Base-by-base conservation (phyloP, 805 yeast species). In the Sugiyamaella lignohabitans region DNA sequence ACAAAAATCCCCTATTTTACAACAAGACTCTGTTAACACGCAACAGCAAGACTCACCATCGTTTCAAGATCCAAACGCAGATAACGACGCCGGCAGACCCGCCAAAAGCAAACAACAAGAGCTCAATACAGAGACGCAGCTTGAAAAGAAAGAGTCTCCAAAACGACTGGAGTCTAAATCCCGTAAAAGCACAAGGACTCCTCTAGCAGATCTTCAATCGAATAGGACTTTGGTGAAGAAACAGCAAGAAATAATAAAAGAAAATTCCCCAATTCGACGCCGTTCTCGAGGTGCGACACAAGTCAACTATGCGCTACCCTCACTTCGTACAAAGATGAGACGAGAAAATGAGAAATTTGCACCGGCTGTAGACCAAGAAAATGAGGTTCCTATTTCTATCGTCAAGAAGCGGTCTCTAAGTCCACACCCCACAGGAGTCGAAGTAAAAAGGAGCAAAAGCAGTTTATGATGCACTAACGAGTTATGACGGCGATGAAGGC, bases 321-420 rank as follows among this genome's bases (percentile, higher is more conserved):
- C 89, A 1, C 62, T 83, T 45, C 69, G 84, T 35, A 75, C 73
- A 14, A 84, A 84, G 59, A 72, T 82, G 81, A 74, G 94, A 58
- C 71, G 91, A 53, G 79, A 78, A 29, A 70, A 80, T 0, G 82
- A 69, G 24, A 71, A 72, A 52, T 65, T 80, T 38, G 78, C 77
- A 2, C 85, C 79, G 60, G 88, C 88, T 1, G 78, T 81, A 11
- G 45, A 43, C 16, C 45, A 49, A 30, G 53, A 51, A 36, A 50
- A 48, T 42, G 40, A 32, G 6, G 24, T 16, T 14, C 36, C 18
- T 3, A 14, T 21, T 16, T 23, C 20, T 11, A 38, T 8, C 32
- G 32, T 8, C 32, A 27, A 27, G 14, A 27, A 14, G 14, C 14
- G n/a, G n/a, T n/a, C 14, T 5, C 5, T 35, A 5, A 35, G 10